These are phyloP conservation scores for Solanum lignicaule DNA, from an alignment of 257 asterid species.

Conservation along the genomic window DNA sequence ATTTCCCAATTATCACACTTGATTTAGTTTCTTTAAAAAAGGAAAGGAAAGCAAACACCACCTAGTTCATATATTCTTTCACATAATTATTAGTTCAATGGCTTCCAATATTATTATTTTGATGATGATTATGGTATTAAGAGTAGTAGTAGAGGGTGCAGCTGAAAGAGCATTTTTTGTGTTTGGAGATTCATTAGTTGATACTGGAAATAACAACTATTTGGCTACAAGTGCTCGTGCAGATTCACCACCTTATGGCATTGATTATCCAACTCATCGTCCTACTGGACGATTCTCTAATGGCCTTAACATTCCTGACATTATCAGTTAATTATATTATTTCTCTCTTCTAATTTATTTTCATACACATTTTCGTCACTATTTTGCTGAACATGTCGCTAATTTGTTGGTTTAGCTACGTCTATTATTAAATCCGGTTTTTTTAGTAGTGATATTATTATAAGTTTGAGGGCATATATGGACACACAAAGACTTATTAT, in stretches of 20 bases:
- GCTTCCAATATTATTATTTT: background rate
- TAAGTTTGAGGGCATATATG: background rate
- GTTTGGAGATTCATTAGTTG: conserved; percentile 75
- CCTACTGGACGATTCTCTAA: conserved; percentile 79
- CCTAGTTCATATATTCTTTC: background rate
- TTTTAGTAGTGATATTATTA: background rate
- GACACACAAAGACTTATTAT: background rate
- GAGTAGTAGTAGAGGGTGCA: background rate
- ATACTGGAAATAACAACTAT: conserved; percentile 64
- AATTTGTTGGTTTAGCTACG: background rate
- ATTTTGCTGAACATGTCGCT: too few relatives aligned
- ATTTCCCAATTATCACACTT: background rate
- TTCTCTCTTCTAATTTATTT: background rate
- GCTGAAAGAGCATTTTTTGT: conserved; percentile 42
- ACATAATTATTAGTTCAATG: conserved; percentile 3
- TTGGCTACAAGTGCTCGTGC: conserved; percentile 66
- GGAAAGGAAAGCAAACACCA: background rate
- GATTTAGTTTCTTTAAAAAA: background rate
- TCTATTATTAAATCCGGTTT: too few relatives aligned
- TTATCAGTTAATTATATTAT: conserved; percentile 32
- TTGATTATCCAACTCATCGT: conserved; percentile 51
- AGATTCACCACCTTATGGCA: conserved; percentile 68
- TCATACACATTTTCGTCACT: background rate
- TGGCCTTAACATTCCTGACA: conserved; percentile 62
- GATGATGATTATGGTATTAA: conserved; percentile 1